phyloP scores from a whole-genome alignment of 495 filamentous ascomycete species.

The Podospora fimiseda region DNA sequence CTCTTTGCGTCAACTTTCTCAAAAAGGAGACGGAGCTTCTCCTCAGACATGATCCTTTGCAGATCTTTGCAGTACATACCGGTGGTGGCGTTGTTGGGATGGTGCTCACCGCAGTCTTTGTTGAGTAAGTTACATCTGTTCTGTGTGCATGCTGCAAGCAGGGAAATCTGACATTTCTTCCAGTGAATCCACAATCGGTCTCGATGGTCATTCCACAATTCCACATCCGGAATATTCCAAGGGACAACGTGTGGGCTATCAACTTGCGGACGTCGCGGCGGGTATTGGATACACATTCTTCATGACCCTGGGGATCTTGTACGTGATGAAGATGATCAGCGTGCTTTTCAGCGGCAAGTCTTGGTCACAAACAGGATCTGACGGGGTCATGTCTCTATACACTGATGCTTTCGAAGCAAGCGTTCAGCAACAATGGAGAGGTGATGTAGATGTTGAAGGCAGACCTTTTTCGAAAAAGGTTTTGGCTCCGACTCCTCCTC shows the following conservation, averaged over 20 bases:
- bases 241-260: slow-evolving; percentile 9
- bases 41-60: slow-evolving; percentile 13
- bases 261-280: slow-evolving; percentile 7
- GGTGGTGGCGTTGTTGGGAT: slow-evolving; percentile 17
- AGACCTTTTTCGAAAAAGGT: background rate
- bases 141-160: background rate
- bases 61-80: slow-evolving; percentile 18
- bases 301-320: slow-evolving; percentile 11
- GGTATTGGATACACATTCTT: slow-evolving; percentile 14
- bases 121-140: slow-evolving; percentile 8
- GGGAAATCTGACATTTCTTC: background rate
- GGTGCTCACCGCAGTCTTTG: slow-evolving; percentile 11
- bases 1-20: slow-evolving; percentile 9
- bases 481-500: background rate
- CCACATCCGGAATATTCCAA: slow-evolving; percentile 11
- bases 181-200: slow-evolving; percentile 9
- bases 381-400: background rate
- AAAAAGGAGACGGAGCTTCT: slow-evolving; percentile 10
- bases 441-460: slow-evolving; percentile 1
- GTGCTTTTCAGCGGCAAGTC: background rate
- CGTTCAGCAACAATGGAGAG: slow-evolving; percentile 2
- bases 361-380: background rate
- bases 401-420: slow-evolving; percentile 2
- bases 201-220: slow-evolving; percentile 16
- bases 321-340: slow-evolving; percentile 12